A percentile compares a stretch with the other conserved stretches of the same genome.
Conservation (phyloP, 73 alveolate genomes). For the Tetrahymena malaccensis region DNA sequence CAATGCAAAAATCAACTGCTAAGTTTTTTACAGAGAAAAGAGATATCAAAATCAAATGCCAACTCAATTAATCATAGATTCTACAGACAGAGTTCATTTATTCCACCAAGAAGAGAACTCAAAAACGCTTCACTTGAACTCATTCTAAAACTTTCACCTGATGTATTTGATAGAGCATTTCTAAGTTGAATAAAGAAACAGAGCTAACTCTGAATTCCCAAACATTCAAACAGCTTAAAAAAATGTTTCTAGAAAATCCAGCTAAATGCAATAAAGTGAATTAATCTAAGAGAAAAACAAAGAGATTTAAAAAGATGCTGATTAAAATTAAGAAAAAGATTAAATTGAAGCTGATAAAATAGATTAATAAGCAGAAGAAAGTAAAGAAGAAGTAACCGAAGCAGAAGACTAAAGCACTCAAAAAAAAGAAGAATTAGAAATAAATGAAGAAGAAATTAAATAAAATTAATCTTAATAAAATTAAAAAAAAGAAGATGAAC, state of each 20-base stretch:
- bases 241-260: no score
- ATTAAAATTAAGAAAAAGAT: no score
- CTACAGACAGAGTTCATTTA: neutral
- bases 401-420: neutral
- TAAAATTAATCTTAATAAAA: neutral
- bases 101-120: neutral
- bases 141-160: neutral
- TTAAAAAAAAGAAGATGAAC: neutral
- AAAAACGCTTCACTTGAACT: neutral
- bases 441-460: neutral
- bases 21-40: neutral
- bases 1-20: neutral
- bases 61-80: neutral
- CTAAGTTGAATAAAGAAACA: neutral
- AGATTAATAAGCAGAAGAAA: neutral
- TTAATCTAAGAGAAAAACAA: no score
- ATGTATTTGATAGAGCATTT: neutral
- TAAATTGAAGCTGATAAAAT: no score
- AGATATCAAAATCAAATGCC: neutral
- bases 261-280: no score
- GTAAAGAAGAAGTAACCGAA: neutral
- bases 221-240: no score
- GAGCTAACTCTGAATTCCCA: neutral
- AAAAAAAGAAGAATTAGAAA: neutral
- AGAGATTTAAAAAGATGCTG: no score